Evolutionary conservation across 306 rosid genomes (phyloP).

Genomic region (Elaeagnus macrophylla): DNA sequence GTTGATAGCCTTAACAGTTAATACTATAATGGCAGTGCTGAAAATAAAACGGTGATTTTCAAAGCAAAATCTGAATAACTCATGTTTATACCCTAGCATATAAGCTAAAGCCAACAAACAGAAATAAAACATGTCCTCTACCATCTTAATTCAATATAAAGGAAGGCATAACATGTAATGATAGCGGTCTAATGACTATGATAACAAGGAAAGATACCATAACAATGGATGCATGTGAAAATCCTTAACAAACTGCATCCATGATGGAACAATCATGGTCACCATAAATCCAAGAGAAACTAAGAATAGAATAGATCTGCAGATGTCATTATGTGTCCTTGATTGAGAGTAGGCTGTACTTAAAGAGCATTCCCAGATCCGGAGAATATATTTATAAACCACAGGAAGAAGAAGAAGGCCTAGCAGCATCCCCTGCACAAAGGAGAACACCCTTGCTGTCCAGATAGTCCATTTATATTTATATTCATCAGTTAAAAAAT

Average conservation of each 20-base stretch:
- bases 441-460: conserved; percentile 28
- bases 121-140: too few species aligned
- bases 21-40: background rate
- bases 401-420: conserved; percentile 77
- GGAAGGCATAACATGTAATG: conserved; percentile 12
- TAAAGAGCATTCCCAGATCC: conserved; percentile 44
- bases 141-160: conserved; percentile 11
- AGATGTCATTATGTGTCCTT: conserved; percentile 44
- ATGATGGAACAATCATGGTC: conserved; percentile 52
- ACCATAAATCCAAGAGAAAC: conserved; percentile 50
- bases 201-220: conserved; percentile 43
- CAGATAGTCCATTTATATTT: conserved; percentile 16
- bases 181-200: conserved; percentile 11
- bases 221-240: conserved; percentile 66
- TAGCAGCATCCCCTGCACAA: conserved; percentile 72
- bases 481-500: conserved; percentile 17
- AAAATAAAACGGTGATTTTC: too few species aligned
- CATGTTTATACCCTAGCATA: too few species aligned
- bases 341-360: conserved; percentile 33
- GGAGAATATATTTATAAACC: conserved; percentile 52
- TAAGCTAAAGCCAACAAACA: too few species aligned
- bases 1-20: conserved; percentile 5
- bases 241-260: conserved; percentile 82
- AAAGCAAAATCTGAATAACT: too few species aligned
- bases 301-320: conserved; percentile 56